Base-by-base conservation (phyloP, 2,329 filamentous ascomycete species). In the Ascomycota sp. region DNA sequence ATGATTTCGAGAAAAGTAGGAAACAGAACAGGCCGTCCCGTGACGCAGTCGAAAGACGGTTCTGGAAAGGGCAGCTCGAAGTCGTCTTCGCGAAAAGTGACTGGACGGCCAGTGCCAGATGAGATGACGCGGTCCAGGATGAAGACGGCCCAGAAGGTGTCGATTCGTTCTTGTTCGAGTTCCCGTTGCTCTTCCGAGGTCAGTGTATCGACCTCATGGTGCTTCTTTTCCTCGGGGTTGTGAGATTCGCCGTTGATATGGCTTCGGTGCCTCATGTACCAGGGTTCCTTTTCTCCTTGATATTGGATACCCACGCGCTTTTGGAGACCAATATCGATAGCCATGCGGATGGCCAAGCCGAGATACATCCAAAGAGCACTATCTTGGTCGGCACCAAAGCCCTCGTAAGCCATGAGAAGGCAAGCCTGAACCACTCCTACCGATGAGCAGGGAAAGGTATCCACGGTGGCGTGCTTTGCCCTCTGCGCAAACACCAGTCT, bases 341-440 rank as follows among this genome's bases (percentile, higher is more conserved):
- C 75, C 70, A 83, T 78, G 10, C 82, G 73, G 35, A 92, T 92
- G 0, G 82, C 75, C 30, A 86, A 74, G 0, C 82, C 83, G 2
- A 92, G 60, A 44, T 91, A 92, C 81, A 92, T 91, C 82, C 83
- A 93, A 6, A 93, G 52, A 0, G 81, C 80, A 46, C 81, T 91
- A 43, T 92, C 83, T 41, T 85, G 79, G 38, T 81, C 80, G 8
- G 79, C 78, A 1, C 82, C 83, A 40, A 93, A 92, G 26, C 85
- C 76, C 39, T 91, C 81, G 43, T 92, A 92, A 0, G 81, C 82
- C 52, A 93, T 68, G 20, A 93, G 55, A 8, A 92, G 53, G 29
- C 76, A 83, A 1, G 82, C 80, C 42, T 92, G 83, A 0, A 89
- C 79, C 8, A 80, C 81, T 17, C 77, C 76, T 1, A 91, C 73